These are phyloP conservation scores for Abrus precatorius DNA, from an alignment of 306 rosid species.

Conservation along the genomic window DNA sequence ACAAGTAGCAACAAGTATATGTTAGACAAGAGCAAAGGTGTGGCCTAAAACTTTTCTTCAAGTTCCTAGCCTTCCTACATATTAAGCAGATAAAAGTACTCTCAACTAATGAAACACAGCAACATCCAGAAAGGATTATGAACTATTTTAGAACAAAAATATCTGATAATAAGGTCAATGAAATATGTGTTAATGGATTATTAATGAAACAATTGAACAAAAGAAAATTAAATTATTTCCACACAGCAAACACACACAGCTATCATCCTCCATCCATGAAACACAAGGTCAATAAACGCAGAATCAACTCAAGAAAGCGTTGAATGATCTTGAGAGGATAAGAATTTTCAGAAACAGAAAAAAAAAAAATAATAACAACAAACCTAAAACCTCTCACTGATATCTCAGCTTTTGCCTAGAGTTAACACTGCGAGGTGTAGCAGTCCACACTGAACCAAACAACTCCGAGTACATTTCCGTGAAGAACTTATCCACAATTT, in stretches of 20 bases:
- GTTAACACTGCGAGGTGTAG: slow-evolving; percentile 54
- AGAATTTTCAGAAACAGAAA: slow-evolving; percentile 33
- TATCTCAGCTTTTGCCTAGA: slow-evolving; percentile 50
- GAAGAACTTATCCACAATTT: slow-evolving; percentile 88
- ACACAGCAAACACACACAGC: slow-evolving; percentile 49
- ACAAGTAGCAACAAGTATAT: neutral
- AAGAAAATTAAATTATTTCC: slow-evolving; percentile 41
- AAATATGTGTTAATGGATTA: neutral
- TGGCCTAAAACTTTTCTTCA: neutral
- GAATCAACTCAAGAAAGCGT: slow-evolving; percentile 44
- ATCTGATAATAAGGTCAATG: neutral
- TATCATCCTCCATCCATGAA: slow-evolving; percentile 48
- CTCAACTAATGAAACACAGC: neutral
- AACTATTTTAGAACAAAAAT: neutral
- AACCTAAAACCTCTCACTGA: slow-evolving; percentile 46
- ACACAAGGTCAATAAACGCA: slow-evolving; percentile 43
- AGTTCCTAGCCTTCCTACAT: neutral
- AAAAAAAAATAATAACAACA: neutral
- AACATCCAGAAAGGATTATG: slow-evolving; percentile 11
- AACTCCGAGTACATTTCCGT: slow-evolving; percentile 74
- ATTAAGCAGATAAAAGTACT: neutral
- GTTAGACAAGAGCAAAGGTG: neutral
- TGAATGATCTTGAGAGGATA: slow-evolving; percentile 29
- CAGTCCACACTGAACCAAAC: slow-evolving; percentile 51
- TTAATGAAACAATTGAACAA: slow-evolving; percentile 44